Evolutionary conservation across 2,329 filamentous ascomycete species (phyloP).

Genomic region (Albophoma yamanashiensis): DNA sequence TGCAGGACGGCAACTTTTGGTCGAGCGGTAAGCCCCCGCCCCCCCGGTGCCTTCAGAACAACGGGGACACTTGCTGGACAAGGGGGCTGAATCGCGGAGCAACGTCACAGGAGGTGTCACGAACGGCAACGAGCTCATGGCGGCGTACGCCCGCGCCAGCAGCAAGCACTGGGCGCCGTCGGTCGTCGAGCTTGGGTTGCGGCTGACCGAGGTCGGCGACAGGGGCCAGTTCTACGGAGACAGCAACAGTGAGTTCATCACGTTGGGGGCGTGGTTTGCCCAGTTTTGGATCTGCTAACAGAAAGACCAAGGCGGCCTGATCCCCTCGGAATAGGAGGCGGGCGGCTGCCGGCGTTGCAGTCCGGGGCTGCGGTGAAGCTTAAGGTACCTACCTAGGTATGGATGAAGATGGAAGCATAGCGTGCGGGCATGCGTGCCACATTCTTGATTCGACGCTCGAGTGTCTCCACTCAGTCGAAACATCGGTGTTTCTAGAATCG

Average conservation of each 20-base stretch:
- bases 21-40: slow-evolving; percentile 32
- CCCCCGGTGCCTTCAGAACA: neutral
- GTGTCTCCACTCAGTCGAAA: neutral
- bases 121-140: slow-evolving; percentile 45
- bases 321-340: too few species aligned
- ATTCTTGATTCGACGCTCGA: neutral
- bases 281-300: neutral
- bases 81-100: neutral
- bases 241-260: slow-evolving; percentile 21
- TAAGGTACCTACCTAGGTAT: too few species aligned
- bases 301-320: neutral
- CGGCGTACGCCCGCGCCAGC: slow-evolving; percentile 35
- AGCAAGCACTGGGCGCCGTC: slow-evolving; percentile 29
- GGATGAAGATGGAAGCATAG: neutral
- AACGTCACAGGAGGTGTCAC: slow-evolving; percentile 36
- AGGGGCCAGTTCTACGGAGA: slow-evolving; percentile 31
- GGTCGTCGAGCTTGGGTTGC: slow-evolving; percentile 31
- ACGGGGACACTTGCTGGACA: too few species aligned
- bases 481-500: neutral
- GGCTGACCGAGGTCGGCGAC: slow-evolving; percentile 37
- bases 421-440: too few species aligned
- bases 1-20: slow-evolving; percentile 43
- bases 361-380: neutral
- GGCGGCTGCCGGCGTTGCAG: too few species aligned
- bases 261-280: slow-evolving; percentile 20